Evolutionary conservation across 305 asterid species (phyloP).

Genomic region (Euphrasia arctica): DNA sequence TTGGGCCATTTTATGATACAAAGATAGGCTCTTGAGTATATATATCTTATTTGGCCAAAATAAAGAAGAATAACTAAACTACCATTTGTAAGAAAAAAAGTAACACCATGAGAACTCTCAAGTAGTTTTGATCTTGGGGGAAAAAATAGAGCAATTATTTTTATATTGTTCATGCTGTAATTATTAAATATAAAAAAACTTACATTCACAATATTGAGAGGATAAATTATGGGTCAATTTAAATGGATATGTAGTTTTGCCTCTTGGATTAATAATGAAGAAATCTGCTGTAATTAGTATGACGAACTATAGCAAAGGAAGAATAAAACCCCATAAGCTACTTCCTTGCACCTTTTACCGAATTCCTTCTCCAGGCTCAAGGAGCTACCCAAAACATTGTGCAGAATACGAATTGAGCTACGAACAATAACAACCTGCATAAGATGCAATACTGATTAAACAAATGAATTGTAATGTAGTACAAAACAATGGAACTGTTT

Average conservation of each 20-base stretch:
- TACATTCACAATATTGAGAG: constrained; percentile 11
- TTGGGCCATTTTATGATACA: too few relatives aligned
- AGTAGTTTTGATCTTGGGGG: neutral
- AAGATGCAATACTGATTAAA: constrained; percentile 25
- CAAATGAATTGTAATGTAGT: constrained; percentile 18
- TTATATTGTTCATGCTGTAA: constrained; percentile 6
- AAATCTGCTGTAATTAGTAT: constrained; percentile 6
- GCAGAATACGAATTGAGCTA: constrained; percentile 67
- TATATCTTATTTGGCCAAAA: constrained; percentile 5
- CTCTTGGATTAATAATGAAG: constrained; percentile 21
- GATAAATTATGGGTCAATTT: constrained; percentile 10
- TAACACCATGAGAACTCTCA: constrained; percentile 8
- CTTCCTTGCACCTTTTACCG: constrained; percentile 45
- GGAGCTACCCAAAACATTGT: constrained; percentile 47
- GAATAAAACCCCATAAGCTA: constrained; percentile 22
- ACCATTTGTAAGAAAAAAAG: constrained; percentile 2
- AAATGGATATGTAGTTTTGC: constrained; percentile 7
- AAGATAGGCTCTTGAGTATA: neutral
- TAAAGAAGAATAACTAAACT: constrained; percentile 18
- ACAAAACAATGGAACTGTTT: constrained; percentile 7
- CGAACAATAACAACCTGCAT: constrained; percentile 65
- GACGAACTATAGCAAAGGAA: neutral
- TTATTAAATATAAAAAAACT: constrained; percentile 3
- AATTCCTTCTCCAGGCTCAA: constrained; percentile 42
- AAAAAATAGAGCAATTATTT: neutral